phyloP scores from a whole-genome alignment of 2,329 filamentous ascomycete species.

The Colletotrichum sp. region DNA sequence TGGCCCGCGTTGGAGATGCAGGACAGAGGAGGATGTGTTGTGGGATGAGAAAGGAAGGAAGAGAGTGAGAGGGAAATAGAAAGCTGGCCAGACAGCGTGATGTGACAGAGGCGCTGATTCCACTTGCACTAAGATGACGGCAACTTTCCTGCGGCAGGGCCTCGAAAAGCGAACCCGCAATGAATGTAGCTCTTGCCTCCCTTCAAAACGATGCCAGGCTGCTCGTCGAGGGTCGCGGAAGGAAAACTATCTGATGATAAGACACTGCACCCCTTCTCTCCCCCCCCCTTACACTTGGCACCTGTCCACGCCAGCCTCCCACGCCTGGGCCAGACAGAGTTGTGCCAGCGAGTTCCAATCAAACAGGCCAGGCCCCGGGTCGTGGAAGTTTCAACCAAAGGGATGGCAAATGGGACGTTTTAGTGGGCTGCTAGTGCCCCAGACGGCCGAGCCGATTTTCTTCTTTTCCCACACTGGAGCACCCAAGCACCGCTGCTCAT shows the following conservation, averaged over 20 bases:
- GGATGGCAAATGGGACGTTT: constrained; percentile 1
- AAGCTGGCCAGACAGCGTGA: background rate
- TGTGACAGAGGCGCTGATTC: background rate
- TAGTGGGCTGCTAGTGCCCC: background rate
- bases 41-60: background rate
- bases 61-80: background rate
- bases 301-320: background rate
- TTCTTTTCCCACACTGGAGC: background rate
- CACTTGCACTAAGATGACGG: background rate
- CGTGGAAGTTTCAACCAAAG: constrained; percentile 1
- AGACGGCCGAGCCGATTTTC: background rate
- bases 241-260: background rate
- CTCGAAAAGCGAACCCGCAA: background rate
- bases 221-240: background rate
- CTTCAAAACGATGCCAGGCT: background rate
- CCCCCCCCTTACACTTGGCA: background rate
- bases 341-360: background rate
- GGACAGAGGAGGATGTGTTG: background rate
- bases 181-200: background rate
- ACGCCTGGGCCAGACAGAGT: background rate
- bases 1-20: background rate
- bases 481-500: background rate
- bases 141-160: background rate
- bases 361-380: constrained; percentile 2
- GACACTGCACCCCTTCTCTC: background rate